These are phyloP conservation scores for Aspergillus quadricinctus DNA, from an alignment of 2,329 filamentous ascomycete species.

Conservation along the genomic window DNA sequence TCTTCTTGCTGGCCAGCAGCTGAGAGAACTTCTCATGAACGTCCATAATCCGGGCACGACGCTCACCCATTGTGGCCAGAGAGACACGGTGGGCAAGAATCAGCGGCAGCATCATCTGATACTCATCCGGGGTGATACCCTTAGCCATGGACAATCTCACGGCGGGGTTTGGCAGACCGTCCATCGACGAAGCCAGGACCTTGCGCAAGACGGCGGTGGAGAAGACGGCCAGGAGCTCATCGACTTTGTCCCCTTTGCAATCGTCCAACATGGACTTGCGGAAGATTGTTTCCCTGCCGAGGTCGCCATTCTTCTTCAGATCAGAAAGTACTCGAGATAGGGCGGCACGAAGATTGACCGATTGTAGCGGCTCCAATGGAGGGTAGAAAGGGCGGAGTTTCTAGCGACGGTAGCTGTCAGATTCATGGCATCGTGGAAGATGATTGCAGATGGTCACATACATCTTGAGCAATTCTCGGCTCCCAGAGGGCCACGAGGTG, in stretches of 20 bases:
- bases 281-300: constrained; percentile 74
- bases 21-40: constrained; percentile 62
- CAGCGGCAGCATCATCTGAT: constrained; percentile 54
- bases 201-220: constrained; percentile 79
- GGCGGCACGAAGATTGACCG: constrained; percentile 80
- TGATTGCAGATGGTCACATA: constrained; percentile 32
- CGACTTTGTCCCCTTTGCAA: constrained; percentile 85
- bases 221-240: constrained; percentile 78
- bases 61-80: constrained; percentile 55
- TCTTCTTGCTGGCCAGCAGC: constrained; percentile 60
- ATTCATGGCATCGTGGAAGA: neutral
- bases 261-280: constrained; percentile 97
- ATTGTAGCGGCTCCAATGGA: constrained; percentile 83
- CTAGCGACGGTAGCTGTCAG: constrained; percentile 40
- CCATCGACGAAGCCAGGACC: constrained; percentile 44
- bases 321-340: constrained; percentile 77
- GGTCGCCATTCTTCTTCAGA: constrained; percentile 78
- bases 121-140: constrained; percentile 27
- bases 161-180: constrained; percentile 47
- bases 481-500: constrained; percentile 84
- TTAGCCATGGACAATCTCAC: constrained; percentile 54
- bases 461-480: constrained; percentile 66
- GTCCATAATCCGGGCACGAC: constrained; percentile 56
- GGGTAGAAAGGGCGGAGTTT: constrained; percentile 90
- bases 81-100: constrained; percentile 69